Conservation (phyloP, 305 asterid genomes). For the Fraxinus platypoda region DNA sequence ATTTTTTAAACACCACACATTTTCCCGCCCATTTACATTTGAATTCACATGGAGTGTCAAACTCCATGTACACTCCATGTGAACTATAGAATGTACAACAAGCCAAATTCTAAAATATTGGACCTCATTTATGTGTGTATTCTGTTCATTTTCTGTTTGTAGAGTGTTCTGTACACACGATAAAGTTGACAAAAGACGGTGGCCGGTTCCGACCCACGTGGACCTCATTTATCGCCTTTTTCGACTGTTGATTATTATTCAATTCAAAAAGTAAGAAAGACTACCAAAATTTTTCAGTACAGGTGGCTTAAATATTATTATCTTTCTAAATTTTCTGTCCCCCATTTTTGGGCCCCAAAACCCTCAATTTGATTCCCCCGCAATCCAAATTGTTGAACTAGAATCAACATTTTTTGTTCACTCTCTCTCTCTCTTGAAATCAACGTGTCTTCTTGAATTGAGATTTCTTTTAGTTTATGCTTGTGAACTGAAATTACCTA, state of each 20-base stretch:
- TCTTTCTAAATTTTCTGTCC: not conserved
- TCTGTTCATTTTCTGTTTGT: no score
- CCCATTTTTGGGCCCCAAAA: slow-evolving; percentile 2
- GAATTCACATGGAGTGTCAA: no score
- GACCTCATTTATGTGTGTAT: no score
- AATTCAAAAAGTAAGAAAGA: not conserved
- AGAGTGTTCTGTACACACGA: no score
- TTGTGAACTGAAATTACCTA: not conserved
- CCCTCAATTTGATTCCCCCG: not conserved
- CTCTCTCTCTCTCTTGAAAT: not conserved
- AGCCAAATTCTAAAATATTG: no score
- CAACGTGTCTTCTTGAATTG: not conserved
- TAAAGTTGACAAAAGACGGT: not conserved
- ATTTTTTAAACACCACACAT: no score
- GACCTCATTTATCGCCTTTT: not conserved
- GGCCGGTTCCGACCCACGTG: slow-evolving; percentile 15
- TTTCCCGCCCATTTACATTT: no score
- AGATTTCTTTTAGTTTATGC: not conserved
- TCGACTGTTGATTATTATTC: no score
- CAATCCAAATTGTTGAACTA: slow-evolving; percentile 30
- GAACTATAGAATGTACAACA: no score
- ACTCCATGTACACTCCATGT: no score
- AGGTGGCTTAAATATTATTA: no score
- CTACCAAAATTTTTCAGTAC: no score
- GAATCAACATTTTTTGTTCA: slow-evolving; percentile 12